Evolutionary conservation across 2,329 filamentous ascomycete genomes (phyloP), one percentile per base, ranked within the genome.

Genomic region (Madurella fahalii): DNA sequence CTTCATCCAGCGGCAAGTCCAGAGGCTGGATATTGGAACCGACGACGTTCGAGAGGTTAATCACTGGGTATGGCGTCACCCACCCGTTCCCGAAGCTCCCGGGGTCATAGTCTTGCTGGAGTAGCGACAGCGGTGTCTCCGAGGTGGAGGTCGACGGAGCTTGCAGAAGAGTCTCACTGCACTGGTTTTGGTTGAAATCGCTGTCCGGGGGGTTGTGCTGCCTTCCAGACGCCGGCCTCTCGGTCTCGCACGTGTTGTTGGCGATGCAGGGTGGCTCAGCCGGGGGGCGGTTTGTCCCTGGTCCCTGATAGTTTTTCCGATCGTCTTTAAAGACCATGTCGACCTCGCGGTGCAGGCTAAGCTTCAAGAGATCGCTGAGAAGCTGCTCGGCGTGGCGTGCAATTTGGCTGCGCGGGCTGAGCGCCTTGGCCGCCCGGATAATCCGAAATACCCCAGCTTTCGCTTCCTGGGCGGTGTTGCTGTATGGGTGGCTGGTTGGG

Each of bases 391-490:
- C 42, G 42, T 44, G 42, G 18, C 42, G 42, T 31, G 42, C 42
- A 17, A 44, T 44, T 30, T 44, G 42, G 13, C 42, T 44, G 42
- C 42, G 42, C 17, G 42, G 20, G 18, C 42, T 44, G 42, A 44
- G 42, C 42, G 42, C 42, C 42, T 44, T 44, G 42, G 42, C 42
- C 31, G 42, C 42, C 18, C 42, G 42, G 42, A 44, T 44, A n/a
- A 44, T 44, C 42, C 42, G 7, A 25, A 44, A 44, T 17, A 44
- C 42, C 16, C 42, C 42, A n/a, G 42, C 42, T n/a, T 44, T 44
- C 18, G 42, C 42, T 44, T 44, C 42, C 20, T 44, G 42, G 18
- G 42, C 42, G 1, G 42, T 44, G 20, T 44, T 44, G 42, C 42
- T 44, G 42, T 44, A 44, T 15, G 42, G 42, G 42, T 44, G 42